These are phyloP conservation scores for Anthostomella pinea DNA, from an alignment of 2,329 filamentous ascomycete species.

Conservation along the genomic window DNA sequence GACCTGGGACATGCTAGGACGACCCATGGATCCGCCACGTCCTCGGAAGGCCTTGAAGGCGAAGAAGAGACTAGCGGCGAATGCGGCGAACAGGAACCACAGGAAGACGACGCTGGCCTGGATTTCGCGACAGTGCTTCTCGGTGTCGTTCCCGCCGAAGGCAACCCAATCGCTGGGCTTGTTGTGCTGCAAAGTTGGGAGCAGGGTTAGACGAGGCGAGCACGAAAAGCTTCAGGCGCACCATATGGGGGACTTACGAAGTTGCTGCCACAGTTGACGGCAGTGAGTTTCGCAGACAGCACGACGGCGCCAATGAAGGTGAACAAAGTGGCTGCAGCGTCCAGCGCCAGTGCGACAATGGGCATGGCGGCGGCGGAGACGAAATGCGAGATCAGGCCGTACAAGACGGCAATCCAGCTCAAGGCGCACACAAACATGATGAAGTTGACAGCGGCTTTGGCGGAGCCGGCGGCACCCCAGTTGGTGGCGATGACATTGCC, in stretches of 20 bases:
- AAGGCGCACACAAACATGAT: slow-evolving; percentile 68
- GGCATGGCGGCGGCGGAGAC: slow-evolving; percentile 23
- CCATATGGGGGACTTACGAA: slow-evolving; percentile 40
- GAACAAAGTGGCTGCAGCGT: slow-evolving; percentile 57
- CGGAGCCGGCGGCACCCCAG: slow-evolving; percentile 39
- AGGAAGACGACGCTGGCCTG: slow-evolving; percentile 74
- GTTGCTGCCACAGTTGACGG: slow-evolving; percentile 65
- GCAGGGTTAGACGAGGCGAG: background rate
- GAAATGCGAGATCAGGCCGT: slow-evolving; percentile 25
- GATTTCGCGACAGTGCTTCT: slow-evolving; percentile 69
- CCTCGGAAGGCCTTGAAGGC: slow-evolving; percentile 52
- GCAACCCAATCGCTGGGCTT: slow-evolving; percentile 54
- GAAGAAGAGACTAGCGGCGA: slow-evolving; percentile 56
- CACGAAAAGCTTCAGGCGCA: background rate
- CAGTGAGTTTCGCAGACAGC: slow-evolving; percentile 65
- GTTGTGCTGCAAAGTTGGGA: slow-evolving; percentile 34
- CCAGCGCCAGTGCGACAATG: slow-evolving; percentile 23
- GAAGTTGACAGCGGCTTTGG: slow-evolving; percentile 54
- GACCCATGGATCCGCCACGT: slow-evolving; percentile 42
- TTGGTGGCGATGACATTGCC: slow-evolving; percentile 57
- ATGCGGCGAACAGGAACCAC: slow-evolving; percentile 72
- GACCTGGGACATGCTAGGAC: slow-evolving; percentile 57
- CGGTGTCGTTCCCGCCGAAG: slow-evolving; percentile 56
- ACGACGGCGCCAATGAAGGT: slow-evolving; percentile 69
- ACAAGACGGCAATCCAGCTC: slow-evolving; percentile 63